phyloP scores from a whole-genome alignment of 1,284 basidiomycete species.

The Irpex sp. region DNA sequence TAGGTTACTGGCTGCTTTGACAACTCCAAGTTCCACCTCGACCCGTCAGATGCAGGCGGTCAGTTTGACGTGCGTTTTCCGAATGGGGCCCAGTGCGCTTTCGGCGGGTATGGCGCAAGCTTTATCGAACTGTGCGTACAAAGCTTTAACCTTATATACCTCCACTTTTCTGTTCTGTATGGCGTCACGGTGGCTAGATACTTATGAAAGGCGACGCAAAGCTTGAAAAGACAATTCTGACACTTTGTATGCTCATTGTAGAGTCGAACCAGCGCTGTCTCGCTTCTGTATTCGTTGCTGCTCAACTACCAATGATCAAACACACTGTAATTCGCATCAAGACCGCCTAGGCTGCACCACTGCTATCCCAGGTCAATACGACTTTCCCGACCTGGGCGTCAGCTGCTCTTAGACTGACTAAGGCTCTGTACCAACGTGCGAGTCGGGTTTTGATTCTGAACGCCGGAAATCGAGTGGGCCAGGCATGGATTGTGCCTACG shows the following conservation, averaged over 20 bases:
- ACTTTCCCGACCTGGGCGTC: constrained; percentile 44
- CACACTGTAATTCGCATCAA: constrained; percentile 59
- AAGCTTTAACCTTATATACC: constrained; percentile 1
- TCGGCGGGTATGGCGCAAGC: constrained; percentile 58
- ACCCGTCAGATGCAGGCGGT: constrained; percentile 48
- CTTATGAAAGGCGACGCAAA: not conserved
- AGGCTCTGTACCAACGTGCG: not conserved
- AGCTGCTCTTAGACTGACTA: constrained; percentile 37
- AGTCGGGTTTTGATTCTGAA: not conserved
- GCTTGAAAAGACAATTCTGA: not conserved
- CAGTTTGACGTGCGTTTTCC: constrained; percentile 61
- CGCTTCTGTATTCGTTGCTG: constrained; percentile 63
- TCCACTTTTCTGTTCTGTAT: constrained; percentile 5
- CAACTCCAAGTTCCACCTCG: constrained; percentile 44
- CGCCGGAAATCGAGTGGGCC: not conserved
- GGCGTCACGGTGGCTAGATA: constrained; percentile 1
- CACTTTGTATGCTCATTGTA: constrained; percentile 22
- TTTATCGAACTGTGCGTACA: constrained; percentile 56
- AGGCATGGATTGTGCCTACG: not conserved
- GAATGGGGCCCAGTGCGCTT: constrained; percentile 59
- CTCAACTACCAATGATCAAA: constrained; percentile 46
- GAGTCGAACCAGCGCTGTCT: constrained; percentile 52
- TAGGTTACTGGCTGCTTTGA: constrained; percentile 62
- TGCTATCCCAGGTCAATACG: constrained; percentile 54
- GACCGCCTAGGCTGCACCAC: constrained; percentile 50